Evolutionary conservation across 2,329 filamentous ascomycete genomes (phyloP).

Genomic region (Stagonosporopsis rhizophila): DNA sequence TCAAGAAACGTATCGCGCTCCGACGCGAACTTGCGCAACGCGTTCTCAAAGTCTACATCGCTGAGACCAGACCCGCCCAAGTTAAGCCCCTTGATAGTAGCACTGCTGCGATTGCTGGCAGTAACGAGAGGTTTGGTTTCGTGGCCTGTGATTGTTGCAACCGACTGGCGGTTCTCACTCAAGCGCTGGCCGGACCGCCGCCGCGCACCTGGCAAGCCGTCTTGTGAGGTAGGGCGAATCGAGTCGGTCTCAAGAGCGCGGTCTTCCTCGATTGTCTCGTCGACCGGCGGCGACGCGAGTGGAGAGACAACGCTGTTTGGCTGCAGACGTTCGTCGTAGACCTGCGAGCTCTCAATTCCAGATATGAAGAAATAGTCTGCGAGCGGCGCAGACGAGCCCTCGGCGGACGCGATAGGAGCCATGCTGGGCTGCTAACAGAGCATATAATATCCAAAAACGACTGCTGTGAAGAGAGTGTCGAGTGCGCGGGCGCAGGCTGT

Average conservation of each 20-base stretch:
- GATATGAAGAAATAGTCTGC: slow-evolving; percentile 73
- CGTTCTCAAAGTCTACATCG: slow-evolving; percentile 93
- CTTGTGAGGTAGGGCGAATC: slow-evolving; percentile 53
- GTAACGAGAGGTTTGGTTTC: slow-evolving; percentile 54
- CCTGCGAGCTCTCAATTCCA: slow-evolving; percentile 60
- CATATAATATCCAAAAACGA: slow-evolving; percentile 43
- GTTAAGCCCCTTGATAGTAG: slow-evolving; percentile 63
- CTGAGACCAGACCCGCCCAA: slow-evolving; percentile 55
- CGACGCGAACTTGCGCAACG: slow-evolving; percentile 91
- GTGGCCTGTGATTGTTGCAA: slow-evolving; percentile 56
- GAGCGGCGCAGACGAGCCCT: slow-evolving; percentile 61
- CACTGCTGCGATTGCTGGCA: slow-evolving; percentile 69
- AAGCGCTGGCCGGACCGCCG: slow-evolving; percentile 49
- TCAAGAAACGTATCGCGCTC: slow-evolving; percentile 93
- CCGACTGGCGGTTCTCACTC: slow-evolving; percentile 60
- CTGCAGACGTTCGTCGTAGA: slow-evolving; percentile 56
- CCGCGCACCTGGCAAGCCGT: slow-evolving; percentile 50
- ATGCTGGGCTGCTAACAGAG: slow-evolving; percentile 35
- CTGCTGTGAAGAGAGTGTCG: slow-evolving; percentile 30
- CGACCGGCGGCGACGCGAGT: slow-evolving; percentile 47
- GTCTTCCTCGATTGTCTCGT: slow-evolving; percentile 69
- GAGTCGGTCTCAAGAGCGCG: slow-evolving; percentile 62
- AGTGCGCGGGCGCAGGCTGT: slow-evolving; percentile 30
- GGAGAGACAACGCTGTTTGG: slow-evolving; percentile 39
- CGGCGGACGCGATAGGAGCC: slow-evolving; percentile 50